These are phyloP conservation scores for Daldinia caldariorum DNA, from an alignment of 495 filamentous ascomycete species.

Conservation along the genomic window DNA sequence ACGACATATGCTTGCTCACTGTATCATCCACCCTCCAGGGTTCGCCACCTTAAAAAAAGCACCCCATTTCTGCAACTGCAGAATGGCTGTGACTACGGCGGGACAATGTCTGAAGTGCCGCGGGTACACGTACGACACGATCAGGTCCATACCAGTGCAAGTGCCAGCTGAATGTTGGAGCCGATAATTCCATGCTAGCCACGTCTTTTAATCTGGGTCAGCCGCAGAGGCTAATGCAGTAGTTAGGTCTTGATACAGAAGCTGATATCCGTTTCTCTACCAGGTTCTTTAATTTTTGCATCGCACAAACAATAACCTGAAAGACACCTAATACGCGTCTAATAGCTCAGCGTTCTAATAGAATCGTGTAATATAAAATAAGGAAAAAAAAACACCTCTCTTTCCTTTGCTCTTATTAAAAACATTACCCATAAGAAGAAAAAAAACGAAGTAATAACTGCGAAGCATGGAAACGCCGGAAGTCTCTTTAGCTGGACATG, in stretches of 20 bases:
- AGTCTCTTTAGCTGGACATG: constrained; percentile 32
- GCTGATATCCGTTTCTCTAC: constrained; percentile 24
- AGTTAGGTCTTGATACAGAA: constrained; percentile 29
- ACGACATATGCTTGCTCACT: background rate
- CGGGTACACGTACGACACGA: constrained; percentile 21
- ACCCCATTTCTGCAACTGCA: background rate
- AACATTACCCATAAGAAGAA: constrained; percentile 26
- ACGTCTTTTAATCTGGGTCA: constrained; percentile 31
- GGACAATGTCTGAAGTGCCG: constrained; percentile 13
- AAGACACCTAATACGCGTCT: background rate
- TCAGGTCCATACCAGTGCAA: constrained; percentile 10
- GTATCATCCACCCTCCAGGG: background rate
- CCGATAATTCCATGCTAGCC: constrained; percentile 16
- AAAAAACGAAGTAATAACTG: constrained; percentile 32
- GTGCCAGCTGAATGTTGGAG: constrained; percentile 20
- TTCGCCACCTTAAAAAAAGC: constrained; percentile 18
- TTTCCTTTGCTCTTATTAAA: constrained; percentile 32
- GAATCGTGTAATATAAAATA: too few species aligned
- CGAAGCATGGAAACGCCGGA: constrained; percentile 26
- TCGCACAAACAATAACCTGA: constrained; percentile 4
- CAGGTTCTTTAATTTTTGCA: constrained; percentile 16
- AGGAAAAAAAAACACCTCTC: background rate
- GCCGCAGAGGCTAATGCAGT: constrained; percentile 37
- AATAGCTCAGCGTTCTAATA: too few species aligned
- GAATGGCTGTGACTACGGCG: constrained; percentile 2